Percentiles rank a stretch among this genome's conserved stretches.
Conservation (phyloP, 345 rosid genomes). For the Pseudoturritis turrita region DNA sequence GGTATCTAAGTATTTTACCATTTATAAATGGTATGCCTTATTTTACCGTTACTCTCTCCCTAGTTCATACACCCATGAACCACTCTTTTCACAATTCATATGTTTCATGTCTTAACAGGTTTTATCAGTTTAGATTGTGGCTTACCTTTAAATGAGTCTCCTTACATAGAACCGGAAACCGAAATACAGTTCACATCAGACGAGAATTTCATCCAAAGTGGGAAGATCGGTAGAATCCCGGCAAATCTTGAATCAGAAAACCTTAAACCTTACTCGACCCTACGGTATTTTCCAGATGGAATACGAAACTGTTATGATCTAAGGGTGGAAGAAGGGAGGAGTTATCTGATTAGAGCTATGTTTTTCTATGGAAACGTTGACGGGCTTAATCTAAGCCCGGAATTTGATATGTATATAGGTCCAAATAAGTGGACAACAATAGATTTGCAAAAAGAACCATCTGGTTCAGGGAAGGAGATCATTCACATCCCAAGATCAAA, state of each 20-base stretch:
- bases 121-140: constrained; percentile 43
- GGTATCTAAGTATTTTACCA: constrained; percentile 9
- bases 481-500: constrained; percentile 20
- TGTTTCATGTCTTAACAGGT: constrained; percentile 19
- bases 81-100: not conserved
- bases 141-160: not conserved
- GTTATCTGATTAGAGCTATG: constrained; percentile 31
- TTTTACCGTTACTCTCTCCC: not conserved
- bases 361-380: constrained; percentile 36
- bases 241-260: not conserved
- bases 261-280: not conserved
- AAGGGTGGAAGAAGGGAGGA: constrained; percentile 7
- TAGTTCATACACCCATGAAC: not conserved
- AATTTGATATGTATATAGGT: constrained; percentile 28
- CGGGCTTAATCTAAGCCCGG: not conserved
- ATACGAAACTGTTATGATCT: constrained; percentile 36
- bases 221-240: not conserved
- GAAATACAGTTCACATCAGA: constrained; percentile 31
- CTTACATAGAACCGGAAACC: constrained; percentile 15
- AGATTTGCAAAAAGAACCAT: constrained; percentile 11
- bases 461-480: constrained; percentile 25
- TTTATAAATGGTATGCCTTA: not conserved
- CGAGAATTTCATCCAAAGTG: constrained; percentile 27
- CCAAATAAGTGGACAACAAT: constrained; percentile 33
- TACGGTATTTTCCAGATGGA: constrained; percentile 39